Evolutionary conservation across 2,329 filamentous ascomycete species (phyloP), one percentile per base, ranked within the genome.

Genomic region (Penicillium sp.): DNA sequence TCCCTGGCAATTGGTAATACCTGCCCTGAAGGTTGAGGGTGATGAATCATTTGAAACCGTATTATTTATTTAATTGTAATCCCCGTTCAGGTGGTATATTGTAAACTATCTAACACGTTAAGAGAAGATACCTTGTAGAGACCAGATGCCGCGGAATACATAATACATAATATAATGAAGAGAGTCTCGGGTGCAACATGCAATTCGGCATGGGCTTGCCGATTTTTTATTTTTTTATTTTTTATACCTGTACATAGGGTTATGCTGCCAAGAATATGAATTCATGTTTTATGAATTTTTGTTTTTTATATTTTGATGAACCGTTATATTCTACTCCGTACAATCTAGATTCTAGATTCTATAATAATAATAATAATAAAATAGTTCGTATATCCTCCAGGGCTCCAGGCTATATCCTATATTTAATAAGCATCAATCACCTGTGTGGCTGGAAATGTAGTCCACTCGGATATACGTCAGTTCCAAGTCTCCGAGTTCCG

Each of bases 391-490:
- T 29, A 9, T 10, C 27, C n/a, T n/a, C n/a, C n/a, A n/a, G n/a
- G n/a, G n/a, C n/a, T n/a, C n/a, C n/a, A n/a, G n/a, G n/a, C n/a
- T n/a, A 23, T 23, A 25, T 25, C 25, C 25, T 25, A 25, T 25
- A 23, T 23, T 23, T 23, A 23, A 23, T 23, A 23, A 23, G 23
- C 25, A 25, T 25, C 25, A 10, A 29, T 12, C 5, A 12, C 12
- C 2, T 12, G 10, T 29, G 29, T 57, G 56, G 53, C 45, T 56
- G 64, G 63, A 64, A 62, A 17, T 61, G 15, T 27, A 58, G 31
- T 62, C 61, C 61, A 51, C 27, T 59, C 58, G 59, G 61, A 62
- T 64, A 60, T 65, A 65, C 62, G 56, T 64, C 61, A 62, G 50
- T 52, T 23, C 27, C 43, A 52, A 50, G 56, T 56, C 58, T 61